Conservation (phyloP, 345 rosid species). For the Gossypium anomalum region DNA sequence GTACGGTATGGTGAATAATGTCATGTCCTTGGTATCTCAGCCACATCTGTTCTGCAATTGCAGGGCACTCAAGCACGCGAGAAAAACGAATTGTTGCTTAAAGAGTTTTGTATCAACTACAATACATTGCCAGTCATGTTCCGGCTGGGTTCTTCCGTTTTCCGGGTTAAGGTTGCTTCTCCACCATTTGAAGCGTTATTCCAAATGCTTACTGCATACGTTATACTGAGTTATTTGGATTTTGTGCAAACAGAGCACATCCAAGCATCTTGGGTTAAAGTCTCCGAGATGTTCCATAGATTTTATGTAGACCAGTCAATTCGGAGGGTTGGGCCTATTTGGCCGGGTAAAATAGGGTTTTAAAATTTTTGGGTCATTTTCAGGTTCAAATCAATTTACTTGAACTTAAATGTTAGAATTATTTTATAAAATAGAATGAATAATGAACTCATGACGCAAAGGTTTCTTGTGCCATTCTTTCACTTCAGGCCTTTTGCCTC, state of each 20-base stretch:
- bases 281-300: background rate
- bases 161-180: constrained; percentile 34
- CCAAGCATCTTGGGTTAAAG: constrained; percentile 3
- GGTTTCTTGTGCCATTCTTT: background rate
- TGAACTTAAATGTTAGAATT: no score
- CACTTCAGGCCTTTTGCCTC: background rate
- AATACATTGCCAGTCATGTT: constrained; percentile 50
- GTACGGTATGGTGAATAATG: background rate
- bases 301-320: no score
- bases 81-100: constrained; percentile 59
- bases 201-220: background rate
- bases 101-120: constrained; percentile 65
- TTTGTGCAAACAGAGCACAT: constrained; percentile 1
- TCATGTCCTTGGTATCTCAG: background rate
- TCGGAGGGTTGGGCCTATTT: no score
- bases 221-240: background rate
- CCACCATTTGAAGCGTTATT: background rate
- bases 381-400: no score
- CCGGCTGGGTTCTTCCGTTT: constrained; percentile 73
- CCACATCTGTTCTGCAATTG: constrained; percentile 5
- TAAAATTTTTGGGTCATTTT: no score
- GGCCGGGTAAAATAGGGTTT: no score
- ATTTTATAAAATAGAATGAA: no score
- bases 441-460: no score
- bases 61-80: constrained; percentile 87